Base-by-base conservation (phyloP, 495 filamentous ascomycete genomes). In the Aspergillus egyptiacus region DNA sequence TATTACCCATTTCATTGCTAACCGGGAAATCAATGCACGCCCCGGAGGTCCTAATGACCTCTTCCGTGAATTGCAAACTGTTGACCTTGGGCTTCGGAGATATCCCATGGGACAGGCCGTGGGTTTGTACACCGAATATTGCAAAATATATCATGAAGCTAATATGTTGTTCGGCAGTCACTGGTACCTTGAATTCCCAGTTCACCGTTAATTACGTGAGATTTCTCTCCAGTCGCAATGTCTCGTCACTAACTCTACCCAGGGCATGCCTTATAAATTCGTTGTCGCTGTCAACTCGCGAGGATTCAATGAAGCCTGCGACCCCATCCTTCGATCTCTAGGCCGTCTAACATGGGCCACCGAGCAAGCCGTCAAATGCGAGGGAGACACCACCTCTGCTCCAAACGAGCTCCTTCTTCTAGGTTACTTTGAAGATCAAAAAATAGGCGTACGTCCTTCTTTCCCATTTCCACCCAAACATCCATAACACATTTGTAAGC, bases 231-330 rank as follows among this genome's bases (percentile, higher is more conserved):
- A 60, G 44, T 19, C n/a, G 33, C 8, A 13, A 10, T 17, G 18
- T 27, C 19, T 5, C 2, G 15, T 19, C 28, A 36, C 19, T 44
- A 14, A 51, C 18, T 3, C 11, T 7, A 6, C 2, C 17, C 53
- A 89, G 81, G 89, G 89, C 0, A 85, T 86, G 42, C 83, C 82
- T 0, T 95, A 95, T 59, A 91, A 94, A 52, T 95, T 83, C 53
- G 76, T 86, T 10, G 86, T 88, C 1, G 65, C 75, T 5, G 81
- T 87, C 2, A 67, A 80, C 8, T 84, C 83, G 0, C 78, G 64
- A 35, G 69, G 67, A 2, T 91, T 95, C 47, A 56, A 66, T 2
- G 73, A 83, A 13, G 84, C 87, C 0, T 79, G 79, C 0, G 48
- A 63, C 6, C 67, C 71, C 0, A 71, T 95, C 5, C 67, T 78